Base-by-base conservation (phyloP, 2,329 filamentous ascomycete genomes). In the Aquanectria penicillioides region DNA sequence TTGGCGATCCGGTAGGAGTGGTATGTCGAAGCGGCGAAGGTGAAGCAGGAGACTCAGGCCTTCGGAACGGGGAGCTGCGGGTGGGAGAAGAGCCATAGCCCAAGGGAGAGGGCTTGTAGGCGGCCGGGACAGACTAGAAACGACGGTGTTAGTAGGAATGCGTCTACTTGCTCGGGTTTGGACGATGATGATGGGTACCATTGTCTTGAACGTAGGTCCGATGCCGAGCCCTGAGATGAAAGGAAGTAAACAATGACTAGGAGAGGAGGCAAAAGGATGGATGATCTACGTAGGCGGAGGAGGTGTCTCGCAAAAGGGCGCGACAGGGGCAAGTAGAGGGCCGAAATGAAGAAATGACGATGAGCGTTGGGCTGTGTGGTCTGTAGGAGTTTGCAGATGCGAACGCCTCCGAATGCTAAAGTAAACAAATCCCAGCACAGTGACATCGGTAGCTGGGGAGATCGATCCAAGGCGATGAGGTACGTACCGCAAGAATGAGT, bases 21-120 rank as follows among this genome's bases (percentile, higher is more conserved):
- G 85, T 85, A 15, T 89, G 83, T 67, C 88, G 84, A 55, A 91
- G 76, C 22, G 84, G 78, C 28, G 86, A 89, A 3, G 90, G 88
- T 9, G 90, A 91, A 20, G 85, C 82, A 17, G 87, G 85, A 17
- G 86, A 87, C 66, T 86, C 85, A 50, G 85, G 81, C 65, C 86
- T 78, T 57, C 86, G 83, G 71, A 89, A 89, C 11, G 87, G 87
- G 47, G 87, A 89, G 70, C 79, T 84, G 73, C 91, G 86, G 15
- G 73, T 70, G 17, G 76, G 74, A 66, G 86, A 84, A 41, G 90
- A 89, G 64, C 88, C 88, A 76, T 90, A 91, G 59, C 89, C 89
- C 60, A 92, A 78, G 52, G 88, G 88, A 20, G 89, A 91, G 12
- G 89, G 88, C 74, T 91, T 91, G 76, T 89, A 92, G 56, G 85